Evolutionary conservation across 2,329 filamentous ascomycete genomes (phyloP), one percentile per base, ranked within the genome.

Genomic region (Tolypocladium album): DNA sequence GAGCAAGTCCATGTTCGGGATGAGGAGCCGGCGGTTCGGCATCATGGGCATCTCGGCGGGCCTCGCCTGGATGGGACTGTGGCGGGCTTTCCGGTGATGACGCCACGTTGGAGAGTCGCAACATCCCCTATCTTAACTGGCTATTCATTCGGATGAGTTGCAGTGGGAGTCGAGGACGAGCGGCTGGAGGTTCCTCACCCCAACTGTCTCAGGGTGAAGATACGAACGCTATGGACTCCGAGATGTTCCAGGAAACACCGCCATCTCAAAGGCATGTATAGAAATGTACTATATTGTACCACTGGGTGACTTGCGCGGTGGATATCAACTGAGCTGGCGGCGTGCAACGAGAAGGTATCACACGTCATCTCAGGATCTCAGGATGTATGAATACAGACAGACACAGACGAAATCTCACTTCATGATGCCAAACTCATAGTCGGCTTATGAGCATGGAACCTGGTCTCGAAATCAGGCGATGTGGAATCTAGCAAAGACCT

Each of bases 1-100:
- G 69, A 89, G 87, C 75, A 83, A 84, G 55, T 88, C 87, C 34
- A 80, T 84, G 66, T 87, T 92, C 68, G 88, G 88, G 62, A 87
- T 92, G 81, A 82, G 82, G 63, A 88, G 86, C 65, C 82, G 89
- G 61, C 83, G 82, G 66, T 66, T 85, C 43, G 88, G 88, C 55
- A 87, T 92, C 63, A 78, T 83, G 4, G 78, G 80, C 36, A 87
- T 90, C 61, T 90, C 88, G 6, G 74, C 88, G 12, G 82, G 82
- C 6, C 75, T 92, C 57, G 82, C 85, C 6, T 88, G 85, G 69
- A 78, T 91, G 75, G 89, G 89, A 0, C 69, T 92, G 27, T 92
- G 84, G 79, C 80, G 88, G 64, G 76, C 87, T 34, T 79, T 87
- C 61, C 81, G 82, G 66, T 87, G 72, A 78, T 17, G 20, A 43